These are phyloP conservation scores for Boletus patriciae DNA, from an alignment of 768 basidiomycete genomes.

Conservation along the genomic window DNA sequence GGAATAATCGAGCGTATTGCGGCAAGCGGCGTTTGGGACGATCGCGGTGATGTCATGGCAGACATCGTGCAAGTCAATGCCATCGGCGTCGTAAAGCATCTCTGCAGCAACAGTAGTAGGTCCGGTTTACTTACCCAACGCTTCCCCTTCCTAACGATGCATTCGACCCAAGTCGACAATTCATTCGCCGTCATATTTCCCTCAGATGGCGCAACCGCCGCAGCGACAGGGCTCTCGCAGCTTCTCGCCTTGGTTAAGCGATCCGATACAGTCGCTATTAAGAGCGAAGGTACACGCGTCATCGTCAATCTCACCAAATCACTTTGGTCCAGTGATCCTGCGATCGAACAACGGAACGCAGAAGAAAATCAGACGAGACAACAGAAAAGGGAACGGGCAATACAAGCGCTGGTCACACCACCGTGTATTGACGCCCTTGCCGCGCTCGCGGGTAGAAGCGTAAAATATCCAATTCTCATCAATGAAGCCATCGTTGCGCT, in stretches of 20 bases:
- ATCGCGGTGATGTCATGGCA: conserved; percentile 73
- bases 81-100: conserved; percentile 86
- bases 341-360: conserved; percentile 27
- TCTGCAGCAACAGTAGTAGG: conserved; percentile 76
- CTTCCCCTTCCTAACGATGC: conserved; percentile 33
- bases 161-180: conserved; percentile 40
- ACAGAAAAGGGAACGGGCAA: conserved; percentile 52
- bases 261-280: conserved; percentile 77
- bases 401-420: conserved; percentile 50
- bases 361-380: conserved; percentile 43
- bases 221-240: conserved; percentile 57
- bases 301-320: conserved; percentile 84
- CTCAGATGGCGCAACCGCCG: conserved; percentile 26
- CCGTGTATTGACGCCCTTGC: conserved; percentile 63
- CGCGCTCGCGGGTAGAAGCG: conserved; percentile 71
- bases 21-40: conserved; percentile 66
- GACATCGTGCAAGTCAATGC: conserved; percentile 86
- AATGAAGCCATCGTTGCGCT: conserved; percentile 88
- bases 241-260: conserved; percentile 75
- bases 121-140: not conserved
- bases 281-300: conserved; percentile 88
- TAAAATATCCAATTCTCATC: conserved; percentile 78
- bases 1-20: conserved; percentile 63
- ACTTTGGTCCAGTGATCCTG: conserved; percentile 59
- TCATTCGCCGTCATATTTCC: conserved; percentile 53